Base-by-base conservation (phyloP, 495 filamentous ascomycete species). In the Haplographium delicatum region DNA sequence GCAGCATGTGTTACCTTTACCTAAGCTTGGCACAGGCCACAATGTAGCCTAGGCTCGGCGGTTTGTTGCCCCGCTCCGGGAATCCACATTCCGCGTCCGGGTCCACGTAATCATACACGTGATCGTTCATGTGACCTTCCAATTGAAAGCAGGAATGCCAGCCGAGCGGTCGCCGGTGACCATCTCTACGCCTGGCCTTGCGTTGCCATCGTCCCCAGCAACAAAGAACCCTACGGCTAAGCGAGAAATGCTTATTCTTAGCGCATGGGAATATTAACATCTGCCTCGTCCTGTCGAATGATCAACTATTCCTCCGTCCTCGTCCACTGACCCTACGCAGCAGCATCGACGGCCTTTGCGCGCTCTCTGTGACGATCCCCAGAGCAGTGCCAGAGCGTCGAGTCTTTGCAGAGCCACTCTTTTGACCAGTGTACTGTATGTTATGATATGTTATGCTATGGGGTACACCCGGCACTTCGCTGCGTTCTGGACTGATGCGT, bases 401-500 rank as follows among this genome's bases (percentile, higher is more conserved):
- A 26, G 51, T 59, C 56, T 25, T 52, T 55, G 56, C 56, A 43
- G 25, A 39, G 45, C 47, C 54, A 54, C 50, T 55, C 47, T 44
- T 54, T 57, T 48, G 58, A 51, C 50, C 54, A 47, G 31, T 51
- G 53, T 51, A 54, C 50, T 47, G 50, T 34, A 30, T 54, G 42
- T 55, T 33, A 47, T 28, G 51, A 30, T n/a, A n/a, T n/a, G n/a
- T n/a, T n/a, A n/a, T n/a, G n/a, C n/a, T n/a, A n/a, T n/a, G n/a
- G n/a, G n/a, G n/a, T n/a, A n/a, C n/a, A 49, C 47, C 54, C 37
- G 50, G 51, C 50, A 51, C 58, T 40, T 49, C 34, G 50, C 35
- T 27, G 54, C 54, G 54, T 52, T 48, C 58, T 51, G 51, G 58
- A 55, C 54, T 55, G 58, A 55, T 61, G 51, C 44, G 51, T 58